Conservation (phyloP, 768 basidiomycete species). For the Exsudoporus frostii region DNA sequence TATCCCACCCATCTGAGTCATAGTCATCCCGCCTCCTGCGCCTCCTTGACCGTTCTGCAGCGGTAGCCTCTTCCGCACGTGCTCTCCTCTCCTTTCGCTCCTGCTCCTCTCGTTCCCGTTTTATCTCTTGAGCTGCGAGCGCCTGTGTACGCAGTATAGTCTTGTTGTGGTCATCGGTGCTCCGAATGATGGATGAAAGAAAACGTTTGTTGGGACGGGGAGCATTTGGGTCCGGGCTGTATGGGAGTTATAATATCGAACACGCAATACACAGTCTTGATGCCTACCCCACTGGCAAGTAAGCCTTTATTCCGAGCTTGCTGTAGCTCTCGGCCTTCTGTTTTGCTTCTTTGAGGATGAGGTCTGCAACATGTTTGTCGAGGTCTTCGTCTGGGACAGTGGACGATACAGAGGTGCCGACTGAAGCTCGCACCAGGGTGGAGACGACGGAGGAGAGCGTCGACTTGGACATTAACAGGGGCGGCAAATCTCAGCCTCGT, state of each 20-base stretch:
- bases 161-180: slow-evolving; percentile 94
- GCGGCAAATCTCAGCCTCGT: neutral
- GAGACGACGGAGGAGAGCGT: slow-evolving; percentile 86
- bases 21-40: slow-evolving; percentile 32
- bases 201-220: slow-evolving; percentile 84
- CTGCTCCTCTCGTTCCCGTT: slow-evolving; percentile 61
- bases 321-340: slow-evolving; percentile 81
- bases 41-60: slow-evolving; percentile 55
- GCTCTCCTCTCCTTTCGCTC: slow-evolving; percentile 58
- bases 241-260: neutral
- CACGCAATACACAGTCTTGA: slow-evolving; percentile 2
- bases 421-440: slow-evolving; percentile 70
- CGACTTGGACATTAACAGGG: slow-evolving; percentile 38
- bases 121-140: slow-evolving; percentile 67
- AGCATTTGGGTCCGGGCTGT: slow-evolving; percentile 64
- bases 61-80: slow-evolving; percentile 73
- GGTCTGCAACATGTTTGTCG: slow-evolving; percentile 86
- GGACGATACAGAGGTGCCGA: slow-evolving; percentile 60
- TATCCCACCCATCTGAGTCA: slow-evolving; percentile 30
- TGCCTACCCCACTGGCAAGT: slow-evolving; percentile 56
- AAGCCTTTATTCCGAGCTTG: slow-evolving; percentile 75
- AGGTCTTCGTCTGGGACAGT: slow-evolving; percentile 78
- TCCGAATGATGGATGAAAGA: slow-evolving; percentile 81
- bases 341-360: slow-evolving; percentile 91
- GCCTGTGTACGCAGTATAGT: slow-evolving; percentile 75